Percentiles rank a stretch among this genome's conserved stretches.
These are phyloP conservation scores for Halenospora varia DNA, from an alignment of 495 filamentous ascomycete species.

Conservation along the genomic window DNA sequence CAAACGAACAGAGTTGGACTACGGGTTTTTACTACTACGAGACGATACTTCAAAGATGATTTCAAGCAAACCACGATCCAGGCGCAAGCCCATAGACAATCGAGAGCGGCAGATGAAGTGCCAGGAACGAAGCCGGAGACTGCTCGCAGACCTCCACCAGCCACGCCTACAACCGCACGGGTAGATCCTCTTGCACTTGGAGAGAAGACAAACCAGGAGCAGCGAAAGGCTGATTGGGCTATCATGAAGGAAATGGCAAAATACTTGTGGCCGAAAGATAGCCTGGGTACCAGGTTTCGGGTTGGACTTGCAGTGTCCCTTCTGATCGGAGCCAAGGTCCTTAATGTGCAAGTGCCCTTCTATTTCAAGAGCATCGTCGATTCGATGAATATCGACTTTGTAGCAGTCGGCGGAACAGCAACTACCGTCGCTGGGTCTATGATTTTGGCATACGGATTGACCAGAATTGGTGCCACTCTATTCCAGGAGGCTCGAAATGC, in stretches of 20 bases:
- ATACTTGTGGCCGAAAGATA: conserved; percentile 96
- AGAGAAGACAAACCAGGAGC: conserved; percentile 66
- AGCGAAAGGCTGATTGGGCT: conserved; percentile 95
- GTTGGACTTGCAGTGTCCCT: conserved; percentile 77
- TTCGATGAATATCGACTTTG: conserved; percentile 93
- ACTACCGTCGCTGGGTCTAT: conserved; percentile 85
- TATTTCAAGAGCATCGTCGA: conserved; percentile 98
- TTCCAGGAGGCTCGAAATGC: conserved; percentile 94
- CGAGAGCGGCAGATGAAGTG: conserved; percentile 13
- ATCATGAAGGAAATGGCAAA: conserved; percentile 97
- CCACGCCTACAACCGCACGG: conserved; percentile 6
- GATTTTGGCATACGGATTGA: conserved; percentile 86
- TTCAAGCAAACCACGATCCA: conserved; percentile 9
- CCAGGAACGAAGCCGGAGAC: conserved; percentile 17
- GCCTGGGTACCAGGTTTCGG: conserved; percentile 74
- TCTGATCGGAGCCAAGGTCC: conserved; percentile 84
- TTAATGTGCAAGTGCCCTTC: conserved; percentile 97
- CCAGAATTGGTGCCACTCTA: conserved; percentile 79
- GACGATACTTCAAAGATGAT: conserved; percentile 12
- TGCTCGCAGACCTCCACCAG: conserved; percentile 11
- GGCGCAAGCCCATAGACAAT: conserved; percentile 8
- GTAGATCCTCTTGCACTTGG: conserved; percentile 40
- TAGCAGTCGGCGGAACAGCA: conserved; percentile 75
- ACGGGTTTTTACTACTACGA: conserved; percentile 21
- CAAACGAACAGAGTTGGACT: conserved; percentile 1